Evolutionary conservation across 345 rosid genomes (phyloP), one percentile per base, ranked within the genome.

Genomic region (Rhizophora apiculata): DNA sequence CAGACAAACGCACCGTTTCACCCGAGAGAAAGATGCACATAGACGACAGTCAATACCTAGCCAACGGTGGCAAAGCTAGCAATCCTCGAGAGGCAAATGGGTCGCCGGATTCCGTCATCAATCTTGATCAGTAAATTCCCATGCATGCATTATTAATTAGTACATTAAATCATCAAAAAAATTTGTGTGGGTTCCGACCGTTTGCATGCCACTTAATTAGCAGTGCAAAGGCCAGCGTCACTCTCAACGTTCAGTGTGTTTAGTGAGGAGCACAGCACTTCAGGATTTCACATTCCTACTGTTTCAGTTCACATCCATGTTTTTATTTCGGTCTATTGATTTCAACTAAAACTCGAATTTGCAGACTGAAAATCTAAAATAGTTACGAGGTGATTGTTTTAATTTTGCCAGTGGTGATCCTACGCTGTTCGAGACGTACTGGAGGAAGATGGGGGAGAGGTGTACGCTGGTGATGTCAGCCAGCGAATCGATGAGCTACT

Each of bases 401-500:
- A 18, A 1, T 31, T 62, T 51, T 37, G 49, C 9, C 87, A 95
- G 99, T 16, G 99, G 99, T 1, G 96, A 95, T 83, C 97, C 99
- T n/a, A 82, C 88, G 71, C 63, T 85, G 76, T 95, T 79, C 72
- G 92, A 84, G 74, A 70, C 82, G 2, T 92, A 81, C 82, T 95
- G 99, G 99, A 83, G 68, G 82, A 79, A 69, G 58, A 57, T 61
- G 30, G 88, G 92, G 3, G 96, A 87, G 67, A 82, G 76, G 70
- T 88, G 96, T 79, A 79, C 82, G 82, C 72, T 85, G 76, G 82
- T 69, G 79, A 86, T 95, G 27, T 60, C 76, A 2, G 96, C 93
- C 13, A 71, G 82, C 20, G 88, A 92, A 51, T 64, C 81, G 76
- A 90, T 95, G 97, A 95, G 99, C 69, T 95, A 92, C 80, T 87